Conservation (phyloP, 805 yeast genomes). For the Ogataea neopini region DNA sequence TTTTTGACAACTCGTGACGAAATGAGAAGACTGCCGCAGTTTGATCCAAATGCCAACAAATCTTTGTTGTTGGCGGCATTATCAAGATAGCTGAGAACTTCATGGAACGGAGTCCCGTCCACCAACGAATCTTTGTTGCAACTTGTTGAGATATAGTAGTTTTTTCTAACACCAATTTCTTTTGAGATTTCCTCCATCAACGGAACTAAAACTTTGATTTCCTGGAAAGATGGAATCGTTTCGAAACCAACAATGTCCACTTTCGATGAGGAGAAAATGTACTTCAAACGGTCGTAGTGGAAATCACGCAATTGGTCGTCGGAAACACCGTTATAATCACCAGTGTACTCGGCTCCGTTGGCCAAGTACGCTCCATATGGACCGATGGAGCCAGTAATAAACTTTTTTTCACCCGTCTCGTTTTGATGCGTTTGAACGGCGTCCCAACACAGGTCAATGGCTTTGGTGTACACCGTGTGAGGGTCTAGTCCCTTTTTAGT, state of each 20-base stretch:
- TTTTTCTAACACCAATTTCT: constrained; percentile 13
- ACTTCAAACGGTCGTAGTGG: constrained; percentile 49
- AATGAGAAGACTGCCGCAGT: constrained; percentile 56
- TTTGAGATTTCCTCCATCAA: constrained; percentile 36
- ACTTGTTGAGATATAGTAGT: constrained; percentile 39
- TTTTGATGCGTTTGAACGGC: constrained; percentile 23
- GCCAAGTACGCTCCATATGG: constrained; percentile 75
- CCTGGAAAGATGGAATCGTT: constrained; percentile 66
- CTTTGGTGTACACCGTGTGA: constrained; percentile 19
- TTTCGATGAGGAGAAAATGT: constrained; percentile 38
- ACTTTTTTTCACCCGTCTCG: constrained; percentile 14
- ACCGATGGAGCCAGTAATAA: constrained; percentile 67
- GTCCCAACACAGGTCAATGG: constrained; percentile 27
- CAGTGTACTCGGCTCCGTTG: constrained; percentile 73
- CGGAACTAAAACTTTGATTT: constrained; percentile 50
- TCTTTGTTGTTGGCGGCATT: constrained; percentile 20
- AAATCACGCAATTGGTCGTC: constrained; percentile 45
- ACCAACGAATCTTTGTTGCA: constrained; percentile 42
- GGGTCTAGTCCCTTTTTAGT: constrained; percentile 27
- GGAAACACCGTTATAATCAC: constrained; percentile 52
- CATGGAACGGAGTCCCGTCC: constrained; percentile 49
- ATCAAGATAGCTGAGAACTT: constrained; percentile 31
- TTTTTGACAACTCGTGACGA: constrained; percentile 43
- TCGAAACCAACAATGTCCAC: constrained; percentile 67
- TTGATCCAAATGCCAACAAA: constrained; percentile 58